These are phyloP conservation scores for Exophiala calicioides DNA, from an alignment of 2,329 filamentous ascomycete genomes.

Conservation along the genomic window DNA sequence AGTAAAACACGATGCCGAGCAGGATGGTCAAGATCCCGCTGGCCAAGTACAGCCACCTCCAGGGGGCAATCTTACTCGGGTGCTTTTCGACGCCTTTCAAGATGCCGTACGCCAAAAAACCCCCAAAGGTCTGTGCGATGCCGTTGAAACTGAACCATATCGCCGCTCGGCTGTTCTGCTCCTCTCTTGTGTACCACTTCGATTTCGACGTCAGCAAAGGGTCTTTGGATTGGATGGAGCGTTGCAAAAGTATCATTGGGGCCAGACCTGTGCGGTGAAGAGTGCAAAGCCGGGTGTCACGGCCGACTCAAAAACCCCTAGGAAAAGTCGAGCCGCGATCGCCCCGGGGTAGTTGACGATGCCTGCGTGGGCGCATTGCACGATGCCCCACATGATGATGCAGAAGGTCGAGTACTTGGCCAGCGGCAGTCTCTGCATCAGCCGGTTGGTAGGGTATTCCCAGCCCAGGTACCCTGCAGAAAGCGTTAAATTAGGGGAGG, in stretches of 20 bases:
- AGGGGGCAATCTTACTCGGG: conserved; percentile 34
- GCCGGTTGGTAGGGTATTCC: too few relatives aligned
- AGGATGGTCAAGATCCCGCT: conserved; percentile 39
- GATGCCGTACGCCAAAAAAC: conserved; percentile 24
- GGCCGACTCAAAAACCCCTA: background rate
- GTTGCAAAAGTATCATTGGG: too few relatives aligned
- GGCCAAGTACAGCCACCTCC: conserved; percentile 44
- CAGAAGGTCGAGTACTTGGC: too few relatives aligned
- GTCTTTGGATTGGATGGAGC: too few relatives aligned
- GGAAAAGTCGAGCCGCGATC: background rate
- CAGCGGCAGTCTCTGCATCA: too few relatives aligned
- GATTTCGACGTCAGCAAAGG: too few relatives aligned
- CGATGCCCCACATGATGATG: too few relatives aligned
- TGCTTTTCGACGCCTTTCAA: conserved; percentile 34
- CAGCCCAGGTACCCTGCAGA: too few relatives aligned
- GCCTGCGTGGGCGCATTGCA: background rate
- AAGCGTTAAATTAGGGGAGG: too few relatives aligned
- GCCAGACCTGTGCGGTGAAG: background rate
- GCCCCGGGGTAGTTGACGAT: background rate
- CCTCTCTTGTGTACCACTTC: conserved; percentile 44
- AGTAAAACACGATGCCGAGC: conserved; percentile 41
- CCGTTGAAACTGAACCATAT: conserved; percentile 43
- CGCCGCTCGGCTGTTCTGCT: conserved; percentile 39
- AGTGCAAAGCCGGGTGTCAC: background rate
- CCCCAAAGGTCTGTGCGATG: conserved; percentile 42